Evolutionary conservation across 306 rosid species (phyloP), one percentile per base, ranked within the genome.

Genomic region (Malus sieversii): DNA sequence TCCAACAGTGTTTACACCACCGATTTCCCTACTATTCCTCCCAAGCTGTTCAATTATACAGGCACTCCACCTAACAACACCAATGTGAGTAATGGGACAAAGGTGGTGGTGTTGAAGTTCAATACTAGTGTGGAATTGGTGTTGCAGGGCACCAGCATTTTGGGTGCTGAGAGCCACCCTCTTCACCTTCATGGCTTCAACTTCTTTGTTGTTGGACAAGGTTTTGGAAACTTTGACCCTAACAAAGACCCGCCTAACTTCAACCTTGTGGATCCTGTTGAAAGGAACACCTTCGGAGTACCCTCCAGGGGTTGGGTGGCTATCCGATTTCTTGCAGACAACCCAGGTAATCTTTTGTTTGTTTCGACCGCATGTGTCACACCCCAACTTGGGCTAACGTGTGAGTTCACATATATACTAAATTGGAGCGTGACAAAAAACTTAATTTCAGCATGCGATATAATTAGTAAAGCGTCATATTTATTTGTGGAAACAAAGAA

Each of bases 231-330:
- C 82, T 90, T 80, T 33, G 60, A 92, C 58, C 77, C 80, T 2
- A 84, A 45, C 23, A 84, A 61, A 3, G 97, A 90, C 76, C 87
- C 86, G 16, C 12, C 75, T 1, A 88, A 81, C 5, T 92, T 80
- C 70, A 92, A 92, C 68, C 81, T 92, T 59, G 78, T 86, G 68
- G 93, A 90, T 67, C 96, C 96, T 0, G 89, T 83, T 25, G 90
- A 86, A 77, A 85, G 96, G 83, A 92, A 92, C 85, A 90, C 96
- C 4, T 57, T 84, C 55, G 86, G 83, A 42, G 89, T 92, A 13
- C 97, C 97, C 10, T 73, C 97, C 29, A 87, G 89, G 27, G 96
- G 96, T 78, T 92, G 97, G 97, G 90, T 80, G 42, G 97, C 93
- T 1, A 79, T 92, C 25, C 84, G 97, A 0, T 89, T 92, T 66